Evolutionary conservation across 768 basidiomycete genomes (phyloP).

Genomic region (Steccherinum ochraceum): DNA sequence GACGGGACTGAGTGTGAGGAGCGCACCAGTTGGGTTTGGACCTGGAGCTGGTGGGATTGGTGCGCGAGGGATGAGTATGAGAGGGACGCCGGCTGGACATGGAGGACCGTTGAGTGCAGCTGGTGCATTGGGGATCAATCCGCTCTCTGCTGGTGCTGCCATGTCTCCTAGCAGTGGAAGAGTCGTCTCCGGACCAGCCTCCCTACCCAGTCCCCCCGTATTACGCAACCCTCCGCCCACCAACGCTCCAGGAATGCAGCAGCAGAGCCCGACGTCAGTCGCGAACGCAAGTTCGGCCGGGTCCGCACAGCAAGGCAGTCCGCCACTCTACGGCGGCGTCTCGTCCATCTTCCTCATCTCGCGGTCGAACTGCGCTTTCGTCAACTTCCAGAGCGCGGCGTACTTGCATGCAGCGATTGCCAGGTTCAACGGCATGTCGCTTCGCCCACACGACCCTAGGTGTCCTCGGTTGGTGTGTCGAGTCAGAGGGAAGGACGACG

Average conservation of each 20-base stretch:
- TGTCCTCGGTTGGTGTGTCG: conserved; percentile 83
- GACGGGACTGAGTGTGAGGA: background rate
- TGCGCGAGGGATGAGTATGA: background rate
- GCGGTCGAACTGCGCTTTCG: conserved; percentile 92
- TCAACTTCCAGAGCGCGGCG: conserved; percentile 71
- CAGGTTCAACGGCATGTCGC: conserved; percentile 62
- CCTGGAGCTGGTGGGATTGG: background rate
- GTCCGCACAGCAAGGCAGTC: background rate
- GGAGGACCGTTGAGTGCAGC: background rate
- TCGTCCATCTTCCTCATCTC: conserved; percentile 87
- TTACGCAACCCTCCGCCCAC: background rate
- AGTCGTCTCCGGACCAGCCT: background rate
- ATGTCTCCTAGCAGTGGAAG: too few species aligned
- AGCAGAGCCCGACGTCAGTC: background rate
- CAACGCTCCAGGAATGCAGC: too few species aligned
- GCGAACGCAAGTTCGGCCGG: background rate
- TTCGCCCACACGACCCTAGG: conserved; percentile 65
- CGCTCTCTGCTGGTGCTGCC: background rate
- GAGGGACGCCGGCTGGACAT: background rate
- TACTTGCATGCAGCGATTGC: conserved; percentile 62
- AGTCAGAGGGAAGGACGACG: conserved; percentile 74
- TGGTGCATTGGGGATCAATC: background rate
- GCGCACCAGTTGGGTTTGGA: background rate
- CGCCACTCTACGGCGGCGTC: conserved; percentile 43
- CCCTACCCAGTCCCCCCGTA: background rate